These are phyloP conservation scores for Fusarium decemcellulare DNA, from an alignment of 2,329 filamentous ascomycete species.

Conservation along the genomic window DNA sequence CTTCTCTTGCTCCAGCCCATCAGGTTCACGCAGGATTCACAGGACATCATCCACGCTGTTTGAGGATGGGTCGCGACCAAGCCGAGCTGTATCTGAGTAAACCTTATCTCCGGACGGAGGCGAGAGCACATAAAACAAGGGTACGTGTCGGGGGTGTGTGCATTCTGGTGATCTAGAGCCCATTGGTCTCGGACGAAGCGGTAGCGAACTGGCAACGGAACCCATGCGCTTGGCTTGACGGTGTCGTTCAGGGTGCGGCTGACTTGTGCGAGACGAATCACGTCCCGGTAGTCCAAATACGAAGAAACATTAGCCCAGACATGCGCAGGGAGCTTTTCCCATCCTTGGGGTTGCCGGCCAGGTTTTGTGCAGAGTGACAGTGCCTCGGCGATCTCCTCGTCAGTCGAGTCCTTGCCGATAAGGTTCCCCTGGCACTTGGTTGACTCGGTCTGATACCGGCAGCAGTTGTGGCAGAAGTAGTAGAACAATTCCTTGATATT, in stretches of 20 bases:
- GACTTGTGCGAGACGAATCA: conserved; percentile 8
- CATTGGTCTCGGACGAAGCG: conserved; percentile 28
- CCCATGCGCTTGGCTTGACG: conserved; percentile 25
- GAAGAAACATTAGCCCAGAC: conserved; percentile 25
- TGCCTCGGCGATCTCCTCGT: not conserved
- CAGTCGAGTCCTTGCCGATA: not conserved
- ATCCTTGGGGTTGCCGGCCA: not conserved
- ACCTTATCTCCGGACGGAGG: conserved; percentile 12
- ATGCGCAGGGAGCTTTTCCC: conserved; percentile 28
- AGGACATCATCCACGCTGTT: conserved; percentile 34
- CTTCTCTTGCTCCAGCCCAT: conserved; percentile 14
- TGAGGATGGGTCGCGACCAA: not conserved
- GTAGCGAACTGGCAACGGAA: conserved; percentile 26
- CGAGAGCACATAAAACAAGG: conserved; percentile 39
- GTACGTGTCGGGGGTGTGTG: not conserved
- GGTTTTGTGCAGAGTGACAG: conserved; percentile 10
- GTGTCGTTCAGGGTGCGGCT: conserved; percentile 18
- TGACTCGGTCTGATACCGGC: conserved; percentile 28
- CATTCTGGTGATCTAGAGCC: not conserved
- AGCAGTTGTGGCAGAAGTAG: conserved; percentile 42
- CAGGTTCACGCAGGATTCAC: conserved; percentile 17
- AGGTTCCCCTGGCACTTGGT: conserved; percentile 20
- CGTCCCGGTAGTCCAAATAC: conserved; percentile 19
- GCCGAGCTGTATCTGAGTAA: conserved; percentile 5
- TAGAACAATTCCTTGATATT: conserved; percentile 18